Conservation (phyloP, 2,329 filamentous ascomycete genomes). For the Clarireedia homoeocarpa region DNA sequence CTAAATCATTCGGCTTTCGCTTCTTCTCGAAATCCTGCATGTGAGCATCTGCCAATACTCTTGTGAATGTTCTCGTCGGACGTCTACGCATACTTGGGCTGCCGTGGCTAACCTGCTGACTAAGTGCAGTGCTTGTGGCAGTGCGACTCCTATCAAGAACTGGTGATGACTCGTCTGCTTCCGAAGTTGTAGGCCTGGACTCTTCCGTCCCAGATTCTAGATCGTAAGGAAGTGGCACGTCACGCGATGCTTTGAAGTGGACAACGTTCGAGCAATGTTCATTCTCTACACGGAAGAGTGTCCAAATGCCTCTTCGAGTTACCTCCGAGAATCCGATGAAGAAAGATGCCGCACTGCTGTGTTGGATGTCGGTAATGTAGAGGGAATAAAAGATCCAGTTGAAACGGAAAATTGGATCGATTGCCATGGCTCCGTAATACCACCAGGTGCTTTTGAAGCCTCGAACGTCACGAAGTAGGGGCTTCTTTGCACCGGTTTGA, state of each 20-base stretch:
- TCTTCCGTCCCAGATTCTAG: conserved; percentile 16
- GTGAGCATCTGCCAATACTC: conserved; percentile 76
- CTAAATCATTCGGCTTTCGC: conserved; percentile 33
- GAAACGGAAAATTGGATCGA: conserved; percentile 82
- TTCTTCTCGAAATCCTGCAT: conserved; percentile 87
- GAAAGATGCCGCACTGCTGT: conserved; percentile 78
- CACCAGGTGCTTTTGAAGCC: conserved; percentile 72
- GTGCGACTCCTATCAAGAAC: conserved; percentile 16
- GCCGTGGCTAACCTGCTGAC: conserved; percentile 13
- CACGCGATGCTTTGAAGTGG: conserved; percentile 81
- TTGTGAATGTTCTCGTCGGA: conserved; percentile 38
- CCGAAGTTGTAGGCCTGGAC: not conserved
- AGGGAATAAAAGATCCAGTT: conserved; percentile 88
- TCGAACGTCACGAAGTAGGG: conserved; percentile 66
- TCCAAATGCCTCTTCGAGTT: conserved; percentile 81
- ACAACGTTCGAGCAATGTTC: conserved; percentile 92
- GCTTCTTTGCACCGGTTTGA: conserved; percentile 62
- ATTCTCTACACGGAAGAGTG: conserved; percentile 90
- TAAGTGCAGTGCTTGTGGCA: conserved; percentile 16
- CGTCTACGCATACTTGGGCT: conserved; percentile 12
- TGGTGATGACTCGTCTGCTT: conserved; percentile 3
- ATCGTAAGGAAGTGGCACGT: conserved; percentile 75
- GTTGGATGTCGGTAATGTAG: conserved; percentile 70
- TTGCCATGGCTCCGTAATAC: conserved; percentile 78
- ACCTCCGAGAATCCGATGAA: conserved; percentile 71